Percentiles rank a stretch among this genome's conserved stretches.
These are phyloP conservation scores for Ogataea pilisensis DNA, from an alignment of 805 yeast genomes.

Conservation along the genomic window DNA sequence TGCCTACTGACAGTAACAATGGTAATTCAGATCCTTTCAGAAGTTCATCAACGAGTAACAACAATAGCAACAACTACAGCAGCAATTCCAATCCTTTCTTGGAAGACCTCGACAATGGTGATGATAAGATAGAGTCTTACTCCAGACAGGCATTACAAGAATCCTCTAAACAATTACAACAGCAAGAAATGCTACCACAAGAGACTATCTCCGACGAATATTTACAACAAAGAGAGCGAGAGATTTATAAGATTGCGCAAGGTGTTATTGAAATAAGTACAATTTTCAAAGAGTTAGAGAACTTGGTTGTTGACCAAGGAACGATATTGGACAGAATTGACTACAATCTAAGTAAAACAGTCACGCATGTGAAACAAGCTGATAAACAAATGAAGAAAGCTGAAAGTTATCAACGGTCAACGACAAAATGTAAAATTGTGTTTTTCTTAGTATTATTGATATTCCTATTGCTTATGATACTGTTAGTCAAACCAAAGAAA, in stretches of 20 bases:
- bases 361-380: constrained; percentile 68
- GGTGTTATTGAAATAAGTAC: constrained; percentile 92
- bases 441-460: constrained; percentile 69
- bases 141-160: constrained; percentile 48
- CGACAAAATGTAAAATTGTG: constrained; percentile 87
- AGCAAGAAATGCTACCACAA: constrained; percentile 27
- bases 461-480: constrained; percentile 62
- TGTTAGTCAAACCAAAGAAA: constrained; percentile 58
- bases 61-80: too few species aligned
- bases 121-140: constrained; percentile 43
- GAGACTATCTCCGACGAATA: constrained; percentile 36
- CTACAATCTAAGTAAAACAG: constrained; percentile 82
- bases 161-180: constrained; percentile 39
- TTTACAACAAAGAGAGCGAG: constrained; percentile 76
- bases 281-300: constrained; percentile 89
- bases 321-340: constrained; percentile 91
- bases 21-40: neutral
- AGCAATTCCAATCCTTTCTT: too few species aligned
- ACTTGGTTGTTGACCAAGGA: constrained; percentile 91
- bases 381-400: constrained; percentile 76
- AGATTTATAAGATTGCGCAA: constrained; percentile 85
- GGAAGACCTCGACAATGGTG: constrained; percentile 31
- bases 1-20: constrained; percentile 11
- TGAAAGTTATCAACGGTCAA: constrained; percentile 75
- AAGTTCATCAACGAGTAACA: neutral